Evolutionary conservation across 2,329 filamentous ascomycete species (phyloP).

Genomic region (Lachnellula suecica): DNA sequence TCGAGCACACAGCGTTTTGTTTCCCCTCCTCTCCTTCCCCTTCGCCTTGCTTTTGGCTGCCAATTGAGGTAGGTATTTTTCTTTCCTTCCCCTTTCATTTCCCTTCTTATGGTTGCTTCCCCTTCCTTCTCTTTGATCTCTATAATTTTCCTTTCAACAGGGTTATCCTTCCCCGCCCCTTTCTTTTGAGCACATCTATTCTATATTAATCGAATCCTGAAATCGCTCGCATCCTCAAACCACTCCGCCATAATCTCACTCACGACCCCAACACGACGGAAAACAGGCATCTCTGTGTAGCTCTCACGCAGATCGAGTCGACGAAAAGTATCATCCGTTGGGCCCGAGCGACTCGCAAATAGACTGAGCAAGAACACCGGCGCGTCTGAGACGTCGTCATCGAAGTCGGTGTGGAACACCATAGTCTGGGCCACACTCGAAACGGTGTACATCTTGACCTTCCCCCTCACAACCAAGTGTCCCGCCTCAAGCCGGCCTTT

Average conservation of each 20-base stretch:
- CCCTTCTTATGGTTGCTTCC: no score
- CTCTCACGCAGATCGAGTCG: not conserved
- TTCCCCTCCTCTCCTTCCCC: not conserved
- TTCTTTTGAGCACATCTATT: no score
- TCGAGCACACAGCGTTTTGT: not conserved
- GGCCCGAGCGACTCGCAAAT: not conserved
- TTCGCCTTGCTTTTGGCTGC: no score
- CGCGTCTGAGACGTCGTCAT: not conserved
- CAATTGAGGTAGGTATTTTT: no score
- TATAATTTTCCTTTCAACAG: no score
- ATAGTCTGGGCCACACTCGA: not conserved
- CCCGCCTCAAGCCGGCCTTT: not conserved
- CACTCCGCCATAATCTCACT: not conserved
- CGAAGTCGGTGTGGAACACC: not conserved
- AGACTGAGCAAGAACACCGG: not conserved
- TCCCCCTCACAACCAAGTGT: not conserved
- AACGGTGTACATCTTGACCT: not conserved
- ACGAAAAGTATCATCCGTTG: not conserved
- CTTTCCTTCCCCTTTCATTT: no score
- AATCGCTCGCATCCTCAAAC: not conserved
- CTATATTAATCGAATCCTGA: no score
- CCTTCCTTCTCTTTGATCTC: no score
- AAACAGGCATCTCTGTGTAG: not conserved
- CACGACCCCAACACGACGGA: not conserved
- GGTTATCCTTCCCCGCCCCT: no score